Evolutionary conservation across 2,329 filamentous ascomycete species (phyloP).

Genomic region (Ophiosphaerella korrae): DNA sequence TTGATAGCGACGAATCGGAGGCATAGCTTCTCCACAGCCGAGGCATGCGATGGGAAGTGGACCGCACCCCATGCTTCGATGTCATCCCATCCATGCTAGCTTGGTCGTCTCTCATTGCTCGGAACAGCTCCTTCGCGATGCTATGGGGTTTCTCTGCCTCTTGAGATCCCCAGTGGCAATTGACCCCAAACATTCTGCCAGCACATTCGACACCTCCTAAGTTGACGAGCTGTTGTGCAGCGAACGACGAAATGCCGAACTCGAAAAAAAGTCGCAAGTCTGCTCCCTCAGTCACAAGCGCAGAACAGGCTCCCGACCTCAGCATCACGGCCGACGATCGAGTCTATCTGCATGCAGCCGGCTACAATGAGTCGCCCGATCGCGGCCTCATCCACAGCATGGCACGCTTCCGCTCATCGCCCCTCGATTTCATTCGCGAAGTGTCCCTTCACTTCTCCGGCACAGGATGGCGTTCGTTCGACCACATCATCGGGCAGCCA

Average conservation of each 20-base stretch:
- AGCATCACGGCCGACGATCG: conserved; percentile 53
- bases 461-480: conserved; percentile 93
- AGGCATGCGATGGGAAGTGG: conserved; percentile 21
- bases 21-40: conserved; percentile 23
- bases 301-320: conserved; percentile 51
- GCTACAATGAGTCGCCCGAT: conserved; percentile 57
- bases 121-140: background rate
- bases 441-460: conserved; percentile 92
- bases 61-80: background rate
- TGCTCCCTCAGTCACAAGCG: conserved; percentile 12
- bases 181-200: background rate
- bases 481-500: conserved; percentile 85
- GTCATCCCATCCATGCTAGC: background rate
- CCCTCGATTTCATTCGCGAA: conserved; percentile 84
- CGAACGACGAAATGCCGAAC: conserved; percentile 13
- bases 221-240: background rate
- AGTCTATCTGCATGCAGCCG: conserved; percentile 52
- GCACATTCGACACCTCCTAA: background rate
- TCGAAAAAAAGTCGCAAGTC: conserved; percentile 20
- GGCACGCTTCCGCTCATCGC: conserved; percentile 79
- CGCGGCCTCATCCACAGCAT: conserved; percentile 79
- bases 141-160: background rate
- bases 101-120: background rate
- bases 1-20: too few relatives aligned
- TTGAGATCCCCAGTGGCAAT: too few relatives aligned